Base-by-base conservation (phyloP, 371 early-diverging fungal species). In the Sporodiniella umbellata region DNA sequence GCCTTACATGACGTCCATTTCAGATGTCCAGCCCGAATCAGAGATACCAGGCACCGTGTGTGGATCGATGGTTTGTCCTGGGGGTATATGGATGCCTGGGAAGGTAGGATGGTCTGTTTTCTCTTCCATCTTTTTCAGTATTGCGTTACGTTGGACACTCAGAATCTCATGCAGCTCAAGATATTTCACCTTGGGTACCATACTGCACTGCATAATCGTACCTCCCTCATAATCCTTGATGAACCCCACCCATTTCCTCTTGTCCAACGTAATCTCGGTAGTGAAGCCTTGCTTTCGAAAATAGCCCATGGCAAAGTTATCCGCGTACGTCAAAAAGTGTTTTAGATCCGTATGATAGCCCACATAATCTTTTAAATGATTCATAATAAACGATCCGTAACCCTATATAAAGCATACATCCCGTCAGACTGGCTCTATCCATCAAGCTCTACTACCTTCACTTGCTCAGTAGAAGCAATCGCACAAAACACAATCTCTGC, bases 211-310 rank as follows among this genome's bases (percentile, higher is more conserved):
- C 98, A 99, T 99, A 7, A 99, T 80, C 3, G 99, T 99, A 30
- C 99, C 99, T 3, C 99, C 99, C 60, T 99, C 99, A 68, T 99
- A 99, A 75, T 99, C 99, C 71, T 99, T 99, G 58, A 99, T 99
- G 64, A 93, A 95, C 0, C 99, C 99, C 57, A 93, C 89, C 99
- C 99, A 99, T 48, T 90, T 78, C 17, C 84, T 65, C 60, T 88
- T 87, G 48, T 96, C 95, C 60, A 99, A 80, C 7, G 90, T 89
- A 25, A 98, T 93, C 3, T 99, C 94, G 15, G 90, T 88, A 8
- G 96, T 95, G 73, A 99, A 99, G 14, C 99, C 99, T 83, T 97
- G 99, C 66, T 99, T 99, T 72, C 92, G 95, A 71, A 99, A 99
- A 68, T 98, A 99, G 3, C 99, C 99, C 26, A 93, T 93, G 8